Base-by-base conservation (phyloP, 352 stramenopile genomes). In the Globisporangium apiculatum region DNA sequence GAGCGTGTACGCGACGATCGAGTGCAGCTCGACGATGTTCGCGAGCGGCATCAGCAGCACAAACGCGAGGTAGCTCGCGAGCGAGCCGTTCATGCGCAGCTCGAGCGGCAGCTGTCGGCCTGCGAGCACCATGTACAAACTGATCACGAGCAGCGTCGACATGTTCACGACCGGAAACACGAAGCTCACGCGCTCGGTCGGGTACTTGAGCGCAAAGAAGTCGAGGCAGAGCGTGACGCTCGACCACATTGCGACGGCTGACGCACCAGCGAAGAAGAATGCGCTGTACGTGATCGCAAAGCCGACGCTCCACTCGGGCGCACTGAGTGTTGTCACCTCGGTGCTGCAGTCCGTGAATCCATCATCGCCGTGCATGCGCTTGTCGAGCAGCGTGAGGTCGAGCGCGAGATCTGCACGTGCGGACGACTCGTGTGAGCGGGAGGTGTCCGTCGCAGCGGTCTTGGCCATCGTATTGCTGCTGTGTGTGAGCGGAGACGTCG, bases 131-230 rank as follows among this genome's bases (percentile, higher is more conserved):
- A 92, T 92, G 64, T 88, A 92, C 6, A 92, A 64, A 50, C 66
- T 87, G 56, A 90, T 83, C 4, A 90, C 67, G 7, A 92, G 65
- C 55, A 92, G 65, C 48, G 83, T 85, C 41, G 83, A 92, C 83
- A 92, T 92, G 65, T 89, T 92, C 64, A 90, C 72, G 35, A 92
- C 79, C 4, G 83, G 83, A 59, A 92, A 90, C 41, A 92, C 75
- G 51, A 92, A 92, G 7, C 76, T 72, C 17, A 88, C 76, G 61
- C 79, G 76, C 53, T 89, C 69, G 51, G 71, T 58, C 15, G 83
- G 78, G 62, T 83, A 92, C 51, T 85, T 81, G 24, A 57, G 60
- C 51, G 69, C 56, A 61, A 92, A 90, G 58, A 84, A 83, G 59
- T 83, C 79, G 53, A 92, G 77, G 36, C 69, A 87, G n/a, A 92